These are phyloP conservation scores for Verticillium longisporum DNA, from an alignment of 2,329 filamentous ascomycete species.

Conservation along the genomic window DNA sequence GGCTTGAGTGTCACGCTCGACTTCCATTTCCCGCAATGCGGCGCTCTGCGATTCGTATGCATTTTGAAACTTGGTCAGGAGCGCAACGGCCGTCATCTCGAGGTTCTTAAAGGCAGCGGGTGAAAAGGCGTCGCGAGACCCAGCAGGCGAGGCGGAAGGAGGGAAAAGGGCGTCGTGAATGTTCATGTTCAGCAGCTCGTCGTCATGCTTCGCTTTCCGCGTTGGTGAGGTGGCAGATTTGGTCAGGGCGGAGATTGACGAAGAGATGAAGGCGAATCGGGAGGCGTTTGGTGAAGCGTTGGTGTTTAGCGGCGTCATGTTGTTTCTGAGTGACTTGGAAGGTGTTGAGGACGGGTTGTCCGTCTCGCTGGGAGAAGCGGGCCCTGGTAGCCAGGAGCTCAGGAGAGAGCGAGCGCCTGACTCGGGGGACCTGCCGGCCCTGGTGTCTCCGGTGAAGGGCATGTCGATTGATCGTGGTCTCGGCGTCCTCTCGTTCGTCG, in stretches of 20 bases:
- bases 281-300: conserved; percentile 22
- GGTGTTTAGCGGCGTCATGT: conserved; percentile 24
- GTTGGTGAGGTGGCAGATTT: conserved; percentile 23
- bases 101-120: conserved; percentile 55
- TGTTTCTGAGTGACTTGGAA: conserved; percentile 8
- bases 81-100: conserved; percentile 48
- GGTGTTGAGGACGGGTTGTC: conserved; percentile 9
- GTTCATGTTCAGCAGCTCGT: conserved; percentile 50
- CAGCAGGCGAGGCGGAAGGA: conserved; percentile 23
- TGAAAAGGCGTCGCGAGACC: conserved; percentile 44
- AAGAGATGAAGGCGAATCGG: conserved; percentile 38
- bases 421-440: conserved; percentile 17
- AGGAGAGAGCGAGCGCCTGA: conserved; percentile 19
- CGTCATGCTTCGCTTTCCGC: conserved; percentile 17
- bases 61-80: conserved; percentile 49
- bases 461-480: conserved; percentile 24
- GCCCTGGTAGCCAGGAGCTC: conserved; percentile 24
- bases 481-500: conserved; percentile 15
- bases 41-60: conserved; percentile 49
- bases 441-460: conserved; percentile 35
- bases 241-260: conserved; percentile 37
- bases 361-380: conserved; percentile 16
- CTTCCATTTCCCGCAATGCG: conserved; percentile 41
- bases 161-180: conserved; percentile 50
- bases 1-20: conserved; percentile 44